Base-by-base conservation (phyloP, 2,329 filamentous ascomycete species). In the Xylaria sp. region DNA sequence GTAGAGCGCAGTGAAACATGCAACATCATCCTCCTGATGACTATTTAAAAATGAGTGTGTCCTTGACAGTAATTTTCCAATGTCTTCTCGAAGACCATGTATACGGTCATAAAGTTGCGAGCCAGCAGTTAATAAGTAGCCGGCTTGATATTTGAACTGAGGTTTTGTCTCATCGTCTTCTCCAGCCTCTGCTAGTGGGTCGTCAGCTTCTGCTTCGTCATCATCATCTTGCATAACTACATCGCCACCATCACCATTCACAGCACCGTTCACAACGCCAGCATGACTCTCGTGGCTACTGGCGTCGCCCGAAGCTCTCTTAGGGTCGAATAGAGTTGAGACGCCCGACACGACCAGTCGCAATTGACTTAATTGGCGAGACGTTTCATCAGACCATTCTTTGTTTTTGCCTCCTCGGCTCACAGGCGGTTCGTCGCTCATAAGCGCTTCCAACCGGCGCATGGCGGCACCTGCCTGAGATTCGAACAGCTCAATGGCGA, bases 371-470 rank as follows among this genome's bases (percentile, higher is more conserved):
- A 99, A 86, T 73, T 97, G 93, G 64, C 96, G 86, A 1, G 94
- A 95, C 33, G 98, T 91, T 79, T 99, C 97, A 78, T 99, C 96
- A 0, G 95, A 97, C 96, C 96, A 99, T 75, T 97, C 95, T 80
- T 98, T 99, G 74, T 97, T 97, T 79, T 95, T 97, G 44, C 96
- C 96, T 73, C 94, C 95, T 65, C 95, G 89, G 79, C 94, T 97
- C 62, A 98, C 91, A 2, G 90, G 91, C 1, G 94, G 91, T 42
- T 91, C 88, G 54, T 93, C 90, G 70, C 92, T 90, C 77, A 93
- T 97, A n/a, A 99, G 86, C 7, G 90, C 88, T 70, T 89, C 88
- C 13, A 99, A 82, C 69, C 93, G 89, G 66, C 90, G 84, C 68
- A 95, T 87, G 1, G 95, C 94, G 48, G 88, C 90, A 65, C 89